phyloP scores from a whole-genome alignment of 495 filamentous ascomycete genomes.

The Jackrogersella multiformis region DNA sequence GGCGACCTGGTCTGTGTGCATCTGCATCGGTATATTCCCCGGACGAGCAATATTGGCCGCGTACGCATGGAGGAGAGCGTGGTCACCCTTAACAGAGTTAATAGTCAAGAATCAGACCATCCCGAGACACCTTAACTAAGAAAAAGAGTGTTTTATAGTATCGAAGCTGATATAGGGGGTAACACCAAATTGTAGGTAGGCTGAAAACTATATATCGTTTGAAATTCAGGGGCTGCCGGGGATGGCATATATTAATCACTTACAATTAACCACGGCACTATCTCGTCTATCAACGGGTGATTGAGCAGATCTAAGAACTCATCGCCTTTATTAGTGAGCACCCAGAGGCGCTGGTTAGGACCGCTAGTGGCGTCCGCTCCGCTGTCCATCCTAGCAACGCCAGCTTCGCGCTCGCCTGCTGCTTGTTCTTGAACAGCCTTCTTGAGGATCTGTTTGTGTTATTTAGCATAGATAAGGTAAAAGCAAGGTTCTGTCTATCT shows the following conservation, averaged over 20 bases:
- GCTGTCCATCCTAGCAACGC: conserved; percentile 4
- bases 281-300: conserved; percentile 17
- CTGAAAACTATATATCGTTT: neutral
- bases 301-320: conserved; percentile 21
- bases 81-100: conserved; percentile 5
- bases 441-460: neutral
- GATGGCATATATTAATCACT: neutral
- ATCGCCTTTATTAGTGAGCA: conserved; percentile 12
- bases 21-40: conserved; percentile 9
- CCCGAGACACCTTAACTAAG: neutral
- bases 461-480: neutral
- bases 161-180: neutral
- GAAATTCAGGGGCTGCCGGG: too few species aligned
- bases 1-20: conserved; percentile 19
- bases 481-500: neutral
- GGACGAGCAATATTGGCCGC: conserved; percentile 19
- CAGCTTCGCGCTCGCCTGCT: conserved; percentile 12
- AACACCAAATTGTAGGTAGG: neutral
- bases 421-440: conserved; percentile 13
- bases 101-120: neutral
- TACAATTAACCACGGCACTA: conserved; percentile 12
- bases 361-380: neutral
- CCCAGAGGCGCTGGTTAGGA: conserved; percentile 18
- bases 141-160: neutral
- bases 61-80: conserved; percentile 14